Base-by-base conservation (phyloP, 352 stramenopile species). In the Phytophthora pisi region DNA sequence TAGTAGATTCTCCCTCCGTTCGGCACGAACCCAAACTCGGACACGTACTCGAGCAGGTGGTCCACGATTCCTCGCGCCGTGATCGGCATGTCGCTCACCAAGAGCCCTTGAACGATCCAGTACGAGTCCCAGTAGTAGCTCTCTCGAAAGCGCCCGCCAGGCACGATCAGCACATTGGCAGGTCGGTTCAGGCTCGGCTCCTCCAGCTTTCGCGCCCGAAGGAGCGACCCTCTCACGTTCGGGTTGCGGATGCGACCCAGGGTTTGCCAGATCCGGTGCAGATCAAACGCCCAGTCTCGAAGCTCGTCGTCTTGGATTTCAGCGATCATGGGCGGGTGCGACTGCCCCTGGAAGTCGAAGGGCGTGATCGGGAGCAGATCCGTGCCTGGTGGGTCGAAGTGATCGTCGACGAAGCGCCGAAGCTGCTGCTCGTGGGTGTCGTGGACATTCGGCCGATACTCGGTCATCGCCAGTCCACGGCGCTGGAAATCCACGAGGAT, bases 121-220 rank as follows among this genome's bases (percentile, higher is more conserved):
- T 93, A 97, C 59, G 84, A 93, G 64, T 98, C 93, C 93, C 93
- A 98, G 70, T 98, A 98, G 76, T 98, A 98, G 42, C 75, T 90
- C 70, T 98, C 93, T 9, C 91, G 84, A 66, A 98, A 98, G n/a
- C 93, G 81, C 5, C 89, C 93, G 18, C 92, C 93, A 6, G 91
- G 92, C 0, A 97, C 85, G 45, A 98, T 90, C 40, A 98, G 64
- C 26, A 94, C 76, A 38, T 91, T 85, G 43, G 79, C 78, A 38
- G 70, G 57, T 28, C 68, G 78, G 11, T 73, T 57, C 38, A 81
- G 57, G 47, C 67, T 64, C 30, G 63, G 56, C 51, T 79, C 59
- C 7, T 75, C 52, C 26, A 92, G 59, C 54, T 71, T 61, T 30
- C 50, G 68, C 1, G 88, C 73, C 30, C 86, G 64, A 49, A 92